A percentile compares a stretch with the other conserved stretches of the same genome.
Conservation (phyloP, 176 grass and related monocot species). For the Pontederia paniculata region DNA sequence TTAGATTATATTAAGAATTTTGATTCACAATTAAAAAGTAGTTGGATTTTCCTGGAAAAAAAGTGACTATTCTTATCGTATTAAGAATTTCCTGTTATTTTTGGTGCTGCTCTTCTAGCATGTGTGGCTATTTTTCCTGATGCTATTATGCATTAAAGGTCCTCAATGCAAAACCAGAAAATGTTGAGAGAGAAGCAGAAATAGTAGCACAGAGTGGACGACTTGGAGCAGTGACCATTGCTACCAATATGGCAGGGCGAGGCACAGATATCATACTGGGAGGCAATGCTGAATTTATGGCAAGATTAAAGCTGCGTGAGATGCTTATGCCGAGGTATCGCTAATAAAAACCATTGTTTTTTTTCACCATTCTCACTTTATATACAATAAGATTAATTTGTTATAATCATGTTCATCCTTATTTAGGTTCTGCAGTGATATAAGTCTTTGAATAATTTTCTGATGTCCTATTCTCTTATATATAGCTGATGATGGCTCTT, state of each 20-base stretch:
- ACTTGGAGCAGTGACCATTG: conserved; percentile 85
- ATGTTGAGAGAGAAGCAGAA: conserved; percentile 96
- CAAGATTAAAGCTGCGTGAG: conserved; percentile 85
- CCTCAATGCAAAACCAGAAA: conserved; percentile 96
- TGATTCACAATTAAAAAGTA: too few species aligned
- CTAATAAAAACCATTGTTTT: too few species aligned
- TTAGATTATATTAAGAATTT: too few species aligned
- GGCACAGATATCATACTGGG: conserved; percentile 98
- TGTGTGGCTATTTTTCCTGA: neutral
- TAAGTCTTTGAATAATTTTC: too few species aligned
- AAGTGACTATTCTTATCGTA: too few species aligned
- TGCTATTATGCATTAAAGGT: conserved; percentile 40
- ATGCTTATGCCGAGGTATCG: conserved; percentile 84
- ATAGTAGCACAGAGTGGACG: conserved; percentile 97
- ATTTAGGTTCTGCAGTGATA: too few species aligned
- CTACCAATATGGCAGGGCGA: conserved; percentile 95
- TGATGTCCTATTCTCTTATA: too few species aligned
- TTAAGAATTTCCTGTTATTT: conserved; percentile 1
- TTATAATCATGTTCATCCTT: too few species aligned
- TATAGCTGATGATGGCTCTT: too few species aligned
- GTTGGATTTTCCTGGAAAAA: too few species aligned
- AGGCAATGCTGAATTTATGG: conserved; percentile 98
- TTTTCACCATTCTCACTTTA: too few species aligned
- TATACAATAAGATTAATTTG: too few species aligned
- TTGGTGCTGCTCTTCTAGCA: neutral